These are phyloP conservation scores for Chaetomium sp. DNA, from an alignment of 2,329 filamentous ascomycete genomes.

Conservation along the genomic window DNA sequence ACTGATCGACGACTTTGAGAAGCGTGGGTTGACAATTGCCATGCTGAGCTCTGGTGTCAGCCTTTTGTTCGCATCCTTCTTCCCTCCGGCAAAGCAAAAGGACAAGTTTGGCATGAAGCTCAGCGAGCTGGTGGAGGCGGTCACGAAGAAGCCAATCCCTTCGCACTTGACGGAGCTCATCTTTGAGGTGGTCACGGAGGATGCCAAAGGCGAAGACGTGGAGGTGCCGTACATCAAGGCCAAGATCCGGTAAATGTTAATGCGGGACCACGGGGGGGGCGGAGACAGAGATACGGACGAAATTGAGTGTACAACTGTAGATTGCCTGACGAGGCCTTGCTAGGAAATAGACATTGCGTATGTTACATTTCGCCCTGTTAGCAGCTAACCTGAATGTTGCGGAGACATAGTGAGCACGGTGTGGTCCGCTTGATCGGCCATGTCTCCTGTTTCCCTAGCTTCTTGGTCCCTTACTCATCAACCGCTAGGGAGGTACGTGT, in stretches of 20 bases:
- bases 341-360: conserved; percentile 4
- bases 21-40: conserved; percentile 71
- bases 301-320: not conserved
- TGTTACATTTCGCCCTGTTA: not conserved
- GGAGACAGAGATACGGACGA: not conserved
- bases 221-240: conserved; percentile 97
- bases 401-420: too few relatives aligned
- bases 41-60: conserved; percentile 99
- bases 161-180: conserved; percentile 92
- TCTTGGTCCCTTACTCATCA: conserved; percentile 10
- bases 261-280: not conserved
- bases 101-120: conserved; percentile 78
- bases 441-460: too few relatives aligned
- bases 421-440: too few relatives aligned
- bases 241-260: conserved; percentile 48
- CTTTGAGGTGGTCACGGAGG: conserved; percentile 91
- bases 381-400: too few relatives aligned
- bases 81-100: conserved; percentile 69
- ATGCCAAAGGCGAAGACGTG: conserved; percentile 83
- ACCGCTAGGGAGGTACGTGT: not conserved
- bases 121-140: conserved; percentile 77
- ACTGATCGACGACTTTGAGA: conserved; percentile 75
- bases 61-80: conserved; percentile 90
- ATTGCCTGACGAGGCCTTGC: not conserved
- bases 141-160: conserved; percentile 89